Base-by-base conservation (phyloP, 108 stramenopile species). In the Stephanodiscus minutulus region DNA sequence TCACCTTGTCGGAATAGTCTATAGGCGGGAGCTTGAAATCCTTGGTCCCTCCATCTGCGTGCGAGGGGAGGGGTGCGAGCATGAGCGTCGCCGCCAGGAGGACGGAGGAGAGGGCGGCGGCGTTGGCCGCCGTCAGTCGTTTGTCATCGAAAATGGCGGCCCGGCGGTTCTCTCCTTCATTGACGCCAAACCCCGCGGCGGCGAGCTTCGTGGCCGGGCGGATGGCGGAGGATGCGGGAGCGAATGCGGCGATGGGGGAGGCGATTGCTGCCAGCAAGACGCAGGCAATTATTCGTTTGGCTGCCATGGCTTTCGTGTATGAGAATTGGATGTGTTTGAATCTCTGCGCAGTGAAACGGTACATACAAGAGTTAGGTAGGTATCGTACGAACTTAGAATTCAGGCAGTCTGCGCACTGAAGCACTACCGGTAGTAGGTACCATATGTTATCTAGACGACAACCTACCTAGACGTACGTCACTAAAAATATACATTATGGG, bases 1-100 rank as follows among this genome's bases (percentile, higher is more conserved):
- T 44, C 43, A 44, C 43, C 43, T 44, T 86, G 77, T 94, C 92
- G 24, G 76, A 67, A 2, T 55, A 24, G 71, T 97, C 94, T 66
- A 97, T 92, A 46, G 96, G 96, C 20, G 96, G 96, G 43, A 97
- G 80, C 70, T 90, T 91, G 86, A 95, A 97, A 43, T 89, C 83
- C 66, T 91, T 86, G 24, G 91, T 94, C 76, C 88, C 84, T 17
- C 94, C 94, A 55, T 85, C 86, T 39, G 87, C 84, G 53, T 77
- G 50, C 48, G 81, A 71, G 7, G 86, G 69, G 11, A 89, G 67
- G 18, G 78, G 78, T 3, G 66, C 47, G 54, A 79, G 61, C 47
- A 79, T 41, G 61, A 79, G 78, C 7, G 29, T 18, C 21, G 59
- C 29, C 21, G 59, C 59, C 29, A 25, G 3, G 35, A 68, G 5